Evolutionary conservation across 1,284 basidiomycete species (phyloP).

Genomic region (Mycosarcoma mackinlayi): DNA sequence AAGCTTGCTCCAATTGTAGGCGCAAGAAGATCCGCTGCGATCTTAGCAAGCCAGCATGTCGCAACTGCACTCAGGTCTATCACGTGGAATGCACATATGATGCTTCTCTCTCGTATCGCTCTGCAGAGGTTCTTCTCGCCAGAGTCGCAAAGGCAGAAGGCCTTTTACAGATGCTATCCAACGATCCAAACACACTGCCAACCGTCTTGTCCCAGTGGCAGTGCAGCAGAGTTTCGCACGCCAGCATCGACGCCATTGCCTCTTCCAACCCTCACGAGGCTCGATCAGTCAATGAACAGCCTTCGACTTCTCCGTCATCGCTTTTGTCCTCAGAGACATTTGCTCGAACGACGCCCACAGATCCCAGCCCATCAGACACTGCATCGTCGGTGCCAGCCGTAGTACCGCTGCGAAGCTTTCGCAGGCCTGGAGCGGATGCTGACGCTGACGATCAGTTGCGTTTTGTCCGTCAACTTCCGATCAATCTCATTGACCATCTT

Average conservation of each 20-base stretch:
- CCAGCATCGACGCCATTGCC: background rate
- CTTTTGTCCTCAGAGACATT: too few species aligned
- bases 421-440: background rate
- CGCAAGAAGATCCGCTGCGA: conserved; percentile 11
- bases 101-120: conserved; percentile 8
- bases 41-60: conserved; percentile 13
- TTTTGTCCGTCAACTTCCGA: conserved; percentile 3
- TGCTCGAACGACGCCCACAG: too few species aligned
- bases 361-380: too few species aligned
- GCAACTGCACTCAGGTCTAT: conserved; percentile 9
- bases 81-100: conserved; percentile 8
- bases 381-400: too few species aligned
- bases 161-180: background rate
- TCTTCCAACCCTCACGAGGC: too few species aligned
- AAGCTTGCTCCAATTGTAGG: conserved; percentile 5
- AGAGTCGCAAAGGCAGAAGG: conserved; percentile 7
- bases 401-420: background rate
- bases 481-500: conserved; percentile 6
- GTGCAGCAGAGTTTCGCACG: background rate
- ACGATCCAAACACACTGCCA: background rate
- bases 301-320: background rate
- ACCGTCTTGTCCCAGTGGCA: conserved; percentile 2
- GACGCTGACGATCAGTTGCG: conserved; percentile 3
- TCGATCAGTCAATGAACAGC: too few species aligned
- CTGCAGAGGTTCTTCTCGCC: conserved; percentile 2